These are phyloP conservation scores for Physcia stellaris DNA, from an alignment of 495 filamentous ascomycete genomes.

Conservation along the genomic window DNA sequence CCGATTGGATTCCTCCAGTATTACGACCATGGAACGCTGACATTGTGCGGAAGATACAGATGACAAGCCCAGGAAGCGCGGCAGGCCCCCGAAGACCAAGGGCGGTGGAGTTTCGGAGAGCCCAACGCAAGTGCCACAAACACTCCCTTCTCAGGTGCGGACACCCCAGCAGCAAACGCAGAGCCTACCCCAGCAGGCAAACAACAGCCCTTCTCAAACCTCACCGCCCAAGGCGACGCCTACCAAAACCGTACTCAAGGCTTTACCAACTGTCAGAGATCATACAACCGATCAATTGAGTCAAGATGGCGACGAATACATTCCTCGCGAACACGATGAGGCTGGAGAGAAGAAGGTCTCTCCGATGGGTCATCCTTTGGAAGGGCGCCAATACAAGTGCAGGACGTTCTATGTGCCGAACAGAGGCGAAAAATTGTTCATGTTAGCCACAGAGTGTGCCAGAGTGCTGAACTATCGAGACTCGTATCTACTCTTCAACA, in stretches of 20 bases:
- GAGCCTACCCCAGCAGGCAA: constrained; percentile 43
- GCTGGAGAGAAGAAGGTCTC: constrained; percentile 90
- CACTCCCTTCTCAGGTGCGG: constrained; percentile 41
- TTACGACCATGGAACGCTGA: background rate
- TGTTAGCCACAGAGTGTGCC: constrained; percentile 97
- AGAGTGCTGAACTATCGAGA: constrained; percentile 89
- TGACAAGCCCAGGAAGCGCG: constrained; percentile 71
- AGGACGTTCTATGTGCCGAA: constrained; percentile 86
- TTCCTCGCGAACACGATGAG: constrained; percentile 83
- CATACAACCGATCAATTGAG: constrained; percentile 96
- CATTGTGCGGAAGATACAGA: constrained; percentile 25
- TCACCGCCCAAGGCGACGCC: constrained; percentile 77
- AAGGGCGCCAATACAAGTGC: constrained; percentile 79
- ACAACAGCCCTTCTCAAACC: constrained; percentile 48
- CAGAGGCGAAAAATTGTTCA: constrained; percentile 86
- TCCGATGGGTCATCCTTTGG: constrained; percentile 63
- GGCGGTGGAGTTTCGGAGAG: constrained; percentile 32
- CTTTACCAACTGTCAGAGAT: constrained; percentile 87
- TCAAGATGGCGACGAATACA: constrained; percentile 86
- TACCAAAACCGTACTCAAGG: constrained; percentile 83
- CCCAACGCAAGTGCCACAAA: constrained; percentile 23
- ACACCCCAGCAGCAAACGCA: constrained; percentile 70
- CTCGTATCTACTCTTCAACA: constrained; percentile 97
- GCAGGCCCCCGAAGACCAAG: constrained; percentile 69
- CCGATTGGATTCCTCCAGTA: background rate